phyloP scores from a whole-genome alignment of 2,329 filamentous ascomycete genomes.

The Beauveria asiatica region DNA sequence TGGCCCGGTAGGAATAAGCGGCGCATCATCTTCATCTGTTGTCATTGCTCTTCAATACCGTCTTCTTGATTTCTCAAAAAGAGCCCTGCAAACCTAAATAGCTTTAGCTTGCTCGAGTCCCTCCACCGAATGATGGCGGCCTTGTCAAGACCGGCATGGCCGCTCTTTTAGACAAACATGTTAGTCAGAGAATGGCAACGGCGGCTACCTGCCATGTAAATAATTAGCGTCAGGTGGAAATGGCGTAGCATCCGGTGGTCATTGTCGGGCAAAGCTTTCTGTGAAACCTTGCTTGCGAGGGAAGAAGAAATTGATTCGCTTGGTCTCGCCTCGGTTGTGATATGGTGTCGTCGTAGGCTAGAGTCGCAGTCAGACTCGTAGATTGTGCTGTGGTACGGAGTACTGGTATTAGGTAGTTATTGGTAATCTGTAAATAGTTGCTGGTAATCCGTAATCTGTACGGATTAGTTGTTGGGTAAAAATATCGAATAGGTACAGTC shows the following conservation, averaged over 20 bases:
- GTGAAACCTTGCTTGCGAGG: not conserved
- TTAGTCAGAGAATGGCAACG: not conserved
- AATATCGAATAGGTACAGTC: no score
- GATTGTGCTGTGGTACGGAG: not conserved
- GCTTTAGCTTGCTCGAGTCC: not conserved
- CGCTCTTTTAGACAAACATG: not conserved
- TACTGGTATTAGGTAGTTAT: no score
- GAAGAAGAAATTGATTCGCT: not conserved
- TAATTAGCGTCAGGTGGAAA: not conserved
- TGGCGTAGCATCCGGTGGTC: not conserved
- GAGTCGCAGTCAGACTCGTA: not conserved
- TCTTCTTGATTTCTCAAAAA: not conserved
- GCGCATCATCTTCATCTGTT: not conserved
- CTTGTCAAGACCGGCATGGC: not conserved
- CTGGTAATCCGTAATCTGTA: no score
- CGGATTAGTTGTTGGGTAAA: no score
- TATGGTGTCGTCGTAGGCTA: not conserved
- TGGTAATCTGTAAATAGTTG: no score
- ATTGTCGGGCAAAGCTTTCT: not conserved
- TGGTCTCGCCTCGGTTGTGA: not conserved
- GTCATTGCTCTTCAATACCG: not conserved
- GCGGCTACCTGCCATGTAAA: not conserved
- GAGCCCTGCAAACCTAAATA: not conserved
- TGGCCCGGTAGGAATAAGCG: not conserved
- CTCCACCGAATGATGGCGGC: not conserved